These are phyloP conservation scores for Nicotiana undulata DNA, from an alignment of 257 asterid species.

Conservation along the genomic window DNA sequence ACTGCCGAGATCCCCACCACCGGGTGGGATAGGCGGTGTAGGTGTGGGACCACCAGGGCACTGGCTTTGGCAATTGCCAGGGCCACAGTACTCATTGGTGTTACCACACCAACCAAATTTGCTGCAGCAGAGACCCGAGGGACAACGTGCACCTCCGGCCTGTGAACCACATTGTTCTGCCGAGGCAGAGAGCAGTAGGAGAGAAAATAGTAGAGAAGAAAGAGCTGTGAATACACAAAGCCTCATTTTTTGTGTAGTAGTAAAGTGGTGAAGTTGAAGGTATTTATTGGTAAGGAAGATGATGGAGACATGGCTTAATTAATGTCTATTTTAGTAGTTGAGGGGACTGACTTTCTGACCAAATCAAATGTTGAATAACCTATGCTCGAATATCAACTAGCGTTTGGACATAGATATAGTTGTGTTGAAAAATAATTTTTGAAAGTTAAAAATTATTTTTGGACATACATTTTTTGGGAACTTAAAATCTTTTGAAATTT, in stretches of 20 bases:
- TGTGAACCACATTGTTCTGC: conserved; percentile 4
- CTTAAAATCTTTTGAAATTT: too few relatives aligned
- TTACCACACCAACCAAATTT: background rate
- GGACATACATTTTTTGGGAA: too few relatives aligned
- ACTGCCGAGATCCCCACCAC: background rate
- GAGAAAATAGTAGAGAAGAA: background rate
- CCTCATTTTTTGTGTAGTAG: background rate
- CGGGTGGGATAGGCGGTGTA: background rate
- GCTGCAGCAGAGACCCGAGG: background rate
- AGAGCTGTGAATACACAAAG: background rate
- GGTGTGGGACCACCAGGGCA: background rate
- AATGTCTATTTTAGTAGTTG: background rate
- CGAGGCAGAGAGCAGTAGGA: background rate
- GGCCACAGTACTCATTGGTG: background rate
- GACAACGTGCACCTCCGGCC: background rate
- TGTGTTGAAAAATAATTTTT: too few relatives aligned
- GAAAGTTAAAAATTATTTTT: too few relatives aligned
- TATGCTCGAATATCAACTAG: background rate
- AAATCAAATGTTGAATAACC: background rate
- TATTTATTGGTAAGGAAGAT: background rate
- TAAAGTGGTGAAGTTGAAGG: background rate
- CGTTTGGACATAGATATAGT: too few relatives aligned
- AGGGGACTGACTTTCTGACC: too few relatives aligned
- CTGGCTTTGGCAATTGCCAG: background rate
- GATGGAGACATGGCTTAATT: background rate